Base-by-base conservation (phyloP, 2,329 filamentous ascomycete genomes). In the Byssoonygena ceratinophila region DNA sequence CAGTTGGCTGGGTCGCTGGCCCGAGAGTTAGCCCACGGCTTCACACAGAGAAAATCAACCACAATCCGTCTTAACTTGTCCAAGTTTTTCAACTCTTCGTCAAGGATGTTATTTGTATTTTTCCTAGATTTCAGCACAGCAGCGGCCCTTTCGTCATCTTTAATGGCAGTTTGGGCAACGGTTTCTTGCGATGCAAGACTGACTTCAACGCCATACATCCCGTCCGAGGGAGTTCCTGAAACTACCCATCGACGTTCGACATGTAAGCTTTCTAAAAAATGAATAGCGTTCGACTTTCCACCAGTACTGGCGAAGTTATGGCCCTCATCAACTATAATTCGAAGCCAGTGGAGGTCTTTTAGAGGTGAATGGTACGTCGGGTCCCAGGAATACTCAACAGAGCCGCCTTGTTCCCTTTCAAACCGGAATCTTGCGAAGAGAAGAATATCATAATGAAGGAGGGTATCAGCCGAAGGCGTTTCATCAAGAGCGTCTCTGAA, bases 321-420 rank as follows among this genome's bases (percentile, higher is more conserved):
- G 0, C 91, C 91, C 73, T 96, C 91, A 58, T 97, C 91, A 16
- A 94, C 84, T 43, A 97, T 90, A 44, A 94, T 83, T 1, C 91
- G 78, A 60, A 95, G 83, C 77, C 91, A 95, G 59, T 87, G 88
- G 2, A 96, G 68, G 6, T 79, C 68, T 36, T 81, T 80, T 16
- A 96, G 68, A 0, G 84, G 79, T 1, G 81, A 85, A 8, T 76
- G 64, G 29, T 81, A 77, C 2, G 6, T 14, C 9, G 7, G n/a
- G n/a, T n/a, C n/a, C n/a, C n/a, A n/a, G n/a, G n/a, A n/a, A n/a
- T n/a, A n/a, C n/a, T n/a, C n/a, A n/a, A n/a, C n/a, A n/a, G 40
- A n/a, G 5, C n/a, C 22, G 11, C 46, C 68, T 57, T 74, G 83
- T 66, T 85, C 83, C 54, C 72, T 74, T 57, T 92, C 86, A 58